Percentiles rank a stretch among this genome's conserved stretches.
phyloP scores from a whole-genome alignment of 768 basidiomycete genomes.

The Hydnomerulius pinastri region DNA sequence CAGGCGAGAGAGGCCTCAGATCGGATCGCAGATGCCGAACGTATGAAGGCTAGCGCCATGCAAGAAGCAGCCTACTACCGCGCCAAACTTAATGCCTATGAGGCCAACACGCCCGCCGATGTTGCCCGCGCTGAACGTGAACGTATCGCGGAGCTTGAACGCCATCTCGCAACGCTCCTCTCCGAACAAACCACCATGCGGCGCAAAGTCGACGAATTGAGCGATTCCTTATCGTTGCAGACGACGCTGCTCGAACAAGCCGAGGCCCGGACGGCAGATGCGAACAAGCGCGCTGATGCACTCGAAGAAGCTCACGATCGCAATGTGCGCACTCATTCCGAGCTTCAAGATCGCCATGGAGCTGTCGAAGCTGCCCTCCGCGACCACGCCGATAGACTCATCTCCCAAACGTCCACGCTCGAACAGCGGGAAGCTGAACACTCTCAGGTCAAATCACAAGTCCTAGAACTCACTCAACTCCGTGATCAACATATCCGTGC shows the following conservation, averaged over 20 bases:
- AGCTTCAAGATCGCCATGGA: conserved; percentile 66
- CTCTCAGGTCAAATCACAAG: conserved; percentile 57
- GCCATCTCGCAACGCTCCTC: conserved; percentile 60
- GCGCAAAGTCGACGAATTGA: conserved; percentile 69
- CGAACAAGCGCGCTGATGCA: conserved; percentile 72
- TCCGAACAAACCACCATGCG: conserved; percentile 67
- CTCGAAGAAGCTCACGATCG: conserved; percentile 70
- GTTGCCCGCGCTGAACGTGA: conserved; percentile 74
- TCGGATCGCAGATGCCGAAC: conserved; percentile 77
- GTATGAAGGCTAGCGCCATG: conserved; percentile 71
- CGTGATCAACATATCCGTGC: conserved; percentile 87
- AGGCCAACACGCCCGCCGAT: conserved; percentile 67
- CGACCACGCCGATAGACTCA: conserved; percentile 74
- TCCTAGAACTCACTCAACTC: conserved; percentile 69
- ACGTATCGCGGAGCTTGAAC: conserved; percentile 74
- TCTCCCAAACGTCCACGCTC: conserved; percentile 69
- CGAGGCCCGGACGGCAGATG: conserved; percentile 74
- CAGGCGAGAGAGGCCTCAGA: conserved; percentile 80
- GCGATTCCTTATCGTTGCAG: conserved; percentile 73
- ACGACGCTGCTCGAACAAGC: conserved; percentile 78
- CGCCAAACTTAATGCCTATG: conserved; percentile 88
- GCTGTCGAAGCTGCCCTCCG: conserved; percentile 64
- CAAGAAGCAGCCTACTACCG: conserved; percentile 97
- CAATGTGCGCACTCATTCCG: conserved; percentile 62
- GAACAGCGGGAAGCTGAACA: conserved; percentile 84